Percentiles rank a stretch among this genome's conserved stretches.
These are phyloP conservation scores for Trametes polyzona DNA, from an alignment of 1,284 basidiomycete genomes.

Conservation along the genomic window DNA sequence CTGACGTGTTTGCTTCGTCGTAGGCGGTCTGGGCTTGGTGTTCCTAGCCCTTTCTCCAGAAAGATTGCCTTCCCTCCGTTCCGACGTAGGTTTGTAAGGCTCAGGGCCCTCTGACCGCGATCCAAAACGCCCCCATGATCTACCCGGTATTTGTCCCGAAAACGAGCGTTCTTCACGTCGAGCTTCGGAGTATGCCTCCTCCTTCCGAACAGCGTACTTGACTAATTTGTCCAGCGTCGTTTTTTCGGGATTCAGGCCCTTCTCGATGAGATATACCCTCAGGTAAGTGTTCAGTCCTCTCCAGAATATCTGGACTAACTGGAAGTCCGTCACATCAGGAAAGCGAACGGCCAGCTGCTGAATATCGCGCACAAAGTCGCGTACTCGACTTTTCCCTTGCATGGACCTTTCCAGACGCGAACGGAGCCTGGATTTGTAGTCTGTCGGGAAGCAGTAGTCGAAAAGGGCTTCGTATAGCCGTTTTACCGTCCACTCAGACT, in stretches of 20 bases:
- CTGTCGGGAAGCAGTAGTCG: slow-evolving; percentile 28
- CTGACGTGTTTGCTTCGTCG: not conserved
- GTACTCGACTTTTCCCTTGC: slow-evolving; percentile 18
- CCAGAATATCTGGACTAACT: slow-evolving; percentile 26
- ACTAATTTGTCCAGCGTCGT: slow-evolving; percentile 4
- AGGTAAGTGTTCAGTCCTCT: slow-evolving; percentile 17
- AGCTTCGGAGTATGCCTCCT: not conserved
- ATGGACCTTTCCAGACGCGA: slow-evolving; percentile 6
- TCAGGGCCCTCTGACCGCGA: not conserved
- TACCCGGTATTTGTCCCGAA: not conserved
- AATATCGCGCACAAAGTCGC: slow-evolving; percentile 18
- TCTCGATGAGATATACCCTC: slow-evolving; percentile 8
- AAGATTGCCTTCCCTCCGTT: not conserved
- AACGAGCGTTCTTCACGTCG: slow-evolving; percentile 3
- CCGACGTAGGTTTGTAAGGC: not conserved
- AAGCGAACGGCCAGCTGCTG: slow-evolving; percentile 18
- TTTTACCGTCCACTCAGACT: slow-evolving; percentile 15
- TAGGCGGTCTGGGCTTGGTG: not conserved
- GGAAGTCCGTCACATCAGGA: slow-evolving; percentile 19
- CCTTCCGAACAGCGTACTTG: not conserved
- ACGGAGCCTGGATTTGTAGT: slow-evolving; percentile 22
- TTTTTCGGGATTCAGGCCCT: slow-evolving; percentile 5
- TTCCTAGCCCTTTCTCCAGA: not conserved
- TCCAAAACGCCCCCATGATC: not conserved
- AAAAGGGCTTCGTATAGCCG: slow-evolving; percentile 24